Evolutionary conservation across 495 filamentous ascomycete genomes (phyloP).

Genomic region (Podospora australis): DNA sequence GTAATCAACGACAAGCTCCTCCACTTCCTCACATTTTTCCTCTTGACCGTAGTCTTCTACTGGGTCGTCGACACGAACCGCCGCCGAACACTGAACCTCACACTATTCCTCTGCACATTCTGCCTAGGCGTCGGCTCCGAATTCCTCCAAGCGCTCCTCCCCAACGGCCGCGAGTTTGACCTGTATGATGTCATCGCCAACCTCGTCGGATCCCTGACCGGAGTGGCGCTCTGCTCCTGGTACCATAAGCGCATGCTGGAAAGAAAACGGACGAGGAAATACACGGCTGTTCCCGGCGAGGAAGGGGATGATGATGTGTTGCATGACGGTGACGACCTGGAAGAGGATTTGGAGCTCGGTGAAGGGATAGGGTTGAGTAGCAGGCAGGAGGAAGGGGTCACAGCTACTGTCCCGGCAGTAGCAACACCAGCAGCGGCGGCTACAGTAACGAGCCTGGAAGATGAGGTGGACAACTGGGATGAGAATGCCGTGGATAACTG

Average conservation of each 20-base stretch:
- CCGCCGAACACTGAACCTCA: conserved; percentile 75
- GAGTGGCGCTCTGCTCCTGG: conserved; percentile 69
- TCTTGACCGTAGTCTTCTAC: conserved; percentile 84
- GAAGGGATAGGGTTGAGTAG: conserved; percentile 40
- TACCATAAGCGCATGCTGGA: conserved; percentile 96
- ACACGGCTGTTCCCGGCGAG: conserved; percentile 52
- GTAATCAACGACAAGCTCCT: conserved; percentile 79
- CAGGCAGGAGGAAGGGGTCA: conserved; percentile 31
- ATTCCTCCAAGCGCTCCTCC: conserved; percentile 71
- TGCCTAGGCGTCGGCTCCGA: conserved; percentile 77
- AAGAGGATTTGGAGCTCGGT: conserved; percentile 51
- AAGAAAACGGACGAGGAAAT: conserved; percentile 69
- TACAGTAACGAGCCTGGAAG: conserved; percentile 47
- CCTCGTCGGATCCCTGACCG: conserved; percentile 66
- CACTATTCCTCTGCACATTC: conserved; percentile 70
- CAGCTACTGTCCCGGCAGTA: conserved; percentile 26
- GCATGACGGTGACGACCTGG: conserved; percentile 30
- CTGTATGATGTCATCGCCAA: conserved; percentile 82
- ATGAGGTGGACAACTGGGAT: conserved; percentile 78
- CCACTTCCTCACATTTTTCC: conserved; percentile 84
- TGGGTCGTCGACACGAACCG: conserved; percentile 92
- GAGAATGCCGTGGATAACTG: conserved; percentile 70
- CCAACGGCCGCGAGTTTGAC: conserved; percentile 80
- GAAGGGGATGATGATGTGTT: conserved; percentile 37
- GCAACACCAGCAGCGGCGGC: conserved; percentile 20